Evolutionary conservation across 805 yeast species (phyloP).

Genomic region (Schizosaccharomyces osmophilus): DNA sequence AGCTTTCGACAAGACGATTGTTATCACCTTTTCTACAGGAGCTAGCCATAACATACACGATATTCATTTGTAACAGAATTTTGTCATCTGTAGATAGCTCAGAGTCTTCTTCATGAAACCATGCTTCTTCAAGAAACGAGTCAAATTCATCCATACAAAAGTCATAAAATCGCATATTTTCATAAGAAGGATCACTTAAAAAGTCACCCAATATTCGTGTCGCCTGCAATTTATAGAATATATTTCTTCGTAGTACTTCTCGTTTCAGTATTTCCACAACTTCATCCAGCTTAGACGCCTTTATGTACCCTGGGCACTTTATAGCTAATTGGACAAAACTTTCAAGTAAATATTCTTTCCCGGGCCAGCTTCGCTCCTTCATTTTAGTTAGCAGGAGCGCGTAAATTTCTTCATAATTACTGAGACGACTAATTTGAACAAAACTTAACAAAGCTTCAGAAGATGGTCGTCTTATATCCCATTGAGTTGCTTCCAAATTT

Average conservation of each 20-base stretch:
- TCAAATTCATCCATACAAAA: neutral
- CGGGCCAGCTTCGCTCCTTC: constrained; percentile 66
- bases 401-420: neutral
- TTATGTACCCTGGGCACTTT: neutral
- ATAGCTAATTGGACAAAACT: constrained; percentile 21
- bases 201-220: neutral
- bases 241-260: neutral
- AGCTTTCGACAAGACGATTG: neutral
- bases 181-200: neutral
- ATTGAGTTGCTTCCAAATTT: constrained; percentile 32
- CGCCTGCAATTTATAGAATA: neutral
- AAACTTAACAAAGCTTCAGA: constrained; percentile 11
- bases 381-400: constrained; percentile 30
- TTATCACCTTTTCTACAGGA: neutral
- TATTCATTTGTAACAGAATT: neutral
- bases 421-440: neutral
- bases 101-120: neutral
- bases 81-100: neutral
- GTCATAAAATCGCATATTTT: neutral
- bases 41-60: neutral
- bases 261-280: neutral
- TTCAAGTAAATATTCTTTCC: constrained; percentile 53
- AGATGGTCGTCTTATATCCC: constrained; percentile 31
- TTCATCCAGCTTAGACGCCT: neutral
- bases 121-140: neutral